Evolutionary conservation across 768 basidiomycete genomes (phyloP).

Genomic region (Leccinum fibrillosum): DNA sequence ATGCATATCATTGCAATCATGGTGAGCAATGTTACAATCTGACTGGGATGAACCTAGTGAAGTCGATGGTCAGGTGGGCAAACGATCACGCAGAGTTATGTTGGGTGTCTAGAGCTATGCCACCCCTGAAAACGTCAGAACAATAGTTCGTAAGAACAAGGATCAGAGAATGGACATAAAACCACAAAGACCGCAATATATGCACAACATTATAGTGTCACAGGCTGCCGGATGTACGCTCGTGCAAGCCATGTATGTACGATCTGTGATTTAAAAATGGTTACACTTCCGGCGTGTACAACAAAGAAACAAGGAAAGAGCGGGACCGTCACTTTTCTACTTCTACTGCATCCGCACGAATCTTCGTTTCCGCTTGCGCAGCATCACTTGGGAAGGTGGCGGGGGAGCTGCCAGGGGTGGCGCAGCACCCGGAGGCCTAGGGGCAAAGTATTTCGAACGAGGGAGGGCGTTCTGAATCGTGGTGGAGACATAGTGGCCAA

Average conservation of each 20-base stretch:
- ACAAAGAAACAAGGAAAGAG: not conserved
- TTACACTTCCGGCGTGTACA: not conserved
- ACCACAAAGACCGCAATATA: too few species aligned
- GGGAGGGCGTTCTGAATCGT: conserved; percentile 10
- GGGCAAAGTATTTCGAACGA: conserved; percentile 12
- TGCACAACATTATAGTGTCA: too few species aligned
- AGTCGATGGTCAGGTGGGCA: too few species aligned
- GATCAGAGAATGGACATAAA: too few species aligned
- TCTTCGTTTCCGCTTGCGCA: conserved; percentile 24
- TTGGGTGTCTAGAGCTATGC: too few species aligned
- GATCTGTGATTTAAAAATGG: not conserved
- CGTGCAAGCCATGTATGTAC: not conserved
- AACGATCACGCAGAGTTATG: too few species aligned
- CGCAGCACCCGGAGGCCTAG: conserved; percentile 1
- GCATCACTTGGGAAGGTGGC: conserved; percentile 8
- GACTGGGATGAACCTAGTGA: conserved; percentile 4
- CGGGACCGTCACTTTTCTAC: conserved; percentile 3
- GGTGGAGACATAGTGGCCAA: conserved; percentile 29
- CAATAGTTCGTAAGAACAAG: too few species aligned
- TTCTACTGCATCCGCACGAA: conserved; percentile 21
- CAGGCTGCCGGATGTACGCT: not conserved
- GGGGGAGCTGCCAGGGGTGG: not conserved
- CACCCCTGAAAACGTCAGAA: too few species aligned
- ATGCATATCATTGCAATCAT: not conserved
- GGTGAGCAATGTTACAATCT: conserved; percentile 1